Conservation (phyloP, 306 rosid genomes). For the Castanea sativa region DNA sequence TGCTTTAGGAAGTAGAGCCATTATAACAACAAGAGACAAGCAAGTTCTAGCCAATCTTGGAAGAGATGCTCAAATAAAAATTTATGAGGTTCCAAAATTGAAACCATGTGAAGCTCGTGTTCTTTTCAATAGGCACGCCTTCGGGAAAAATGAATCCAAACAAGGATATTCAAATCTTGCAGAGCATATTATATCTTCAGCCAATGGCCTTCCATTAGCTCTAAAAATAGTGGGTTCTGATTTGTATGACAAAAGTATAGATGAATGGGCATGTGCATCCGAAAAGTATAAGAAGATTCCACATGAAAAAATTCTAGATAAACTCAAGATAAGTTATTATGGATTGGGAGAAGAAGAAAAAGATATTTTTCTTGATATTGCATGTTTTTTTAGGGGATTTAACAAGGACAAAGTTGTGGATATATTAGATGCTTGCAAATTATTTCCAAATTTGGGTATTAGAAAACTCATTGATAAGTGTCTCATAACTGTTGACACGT, state of each 20-base stretch:
- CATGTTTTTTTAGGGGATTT: constrained; percentile 19
- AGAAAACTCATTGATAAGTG: background rate
- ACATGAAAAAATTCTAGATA: background rate
- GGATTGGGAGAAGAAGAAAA: constrained; percentile 2
- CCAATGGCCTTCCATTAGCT: constrained; percentile 9
- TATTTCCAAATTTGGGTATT: background rate
- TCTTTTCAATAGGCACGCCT: too few relatives aligned
- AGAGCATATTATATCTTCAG: background rate
- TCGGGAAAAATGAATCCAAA: background rate
- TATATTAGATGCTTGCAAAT: background rate
- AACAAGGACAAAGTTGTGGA: background rate
- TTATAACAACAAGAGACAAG: constrained; percentile 9
- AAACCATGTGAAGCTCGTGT: background rate
- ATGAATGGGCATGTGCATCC: background rate
- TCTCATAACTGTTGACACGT: background rate
- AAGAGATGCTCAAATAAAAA: background rate
- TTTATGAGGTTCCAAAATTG: background rate
- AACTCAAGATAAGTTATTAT: constrained; percentile 2
- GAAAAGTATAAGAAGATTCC: constrained; percentile 1
- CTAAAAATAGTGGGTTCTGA: background rate
- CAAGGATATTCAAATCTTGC: background rate
- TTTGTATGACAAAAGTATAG: background rate
- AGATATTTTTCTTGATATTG: constrained; percentile 13
- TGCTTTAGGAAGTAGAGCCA: constrained; percentile 19
- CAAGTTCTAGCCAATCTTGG: background rate